A percentile compares a stretch with the other conserved stretches of the same genome.
Evolutionary conservation across 1,284 basidiomycete genomes (phyloP).

Genomic region (Gymnopus androsaceus): DNA sequence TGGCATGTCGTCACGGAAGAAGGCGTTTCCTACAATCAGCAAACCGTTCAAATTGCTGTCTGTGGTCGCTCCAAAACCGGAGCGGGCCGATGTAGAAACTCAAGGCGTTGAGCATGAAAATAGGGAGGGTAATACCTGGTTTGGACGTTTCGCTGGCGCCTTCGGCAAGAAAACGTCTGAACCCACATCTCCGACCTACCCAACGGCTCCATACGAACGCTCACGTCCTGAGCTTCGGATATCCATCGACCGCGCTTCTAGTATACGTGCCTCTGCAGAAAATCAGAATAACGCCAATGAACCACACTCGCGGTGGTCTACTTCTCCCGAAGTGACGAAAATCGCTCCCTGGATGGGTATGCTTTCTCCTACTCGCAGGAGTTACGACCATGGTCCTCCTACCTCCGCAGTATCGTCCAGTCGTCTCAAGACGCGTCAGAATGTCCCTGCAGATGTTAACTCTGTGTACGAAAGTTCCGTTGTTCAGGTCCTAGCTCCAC

Average conservation of each 20-base stretch:
- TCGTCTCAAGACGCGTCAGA: slow-evolving; percentile 8
- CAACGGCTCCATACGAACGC: slow-evolving; percentile 7
- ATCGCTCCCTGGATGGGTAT: slow-evolving; percentile 17
- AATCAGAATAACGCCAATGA: slow-evolving; percentile 26
- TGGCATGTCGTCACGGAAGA: slow-evolving; percentile 20
- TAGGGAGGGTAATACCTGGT: slow-evolving; percentile 31
- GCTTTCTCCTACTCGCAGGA: slow-evolving; percentile 15
- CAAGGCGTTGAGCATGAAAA: slow-evolving; percentile 21
- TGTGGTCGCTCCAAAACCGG: slow-evolving; percentile 38
- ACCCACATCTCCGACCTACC: slow-evolving; percentile 6
- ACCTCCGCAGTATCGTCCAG: slow-evolving; percentile 24
- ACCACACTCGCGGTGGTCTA: slow-evolving; percentile 40
- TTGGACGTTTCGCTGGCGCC: slow-evolving; percentile 30
- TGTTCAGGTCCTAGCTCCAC: slow-evolving; percentile 28
- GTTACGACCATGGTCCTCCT: slow-evolving; percentile 19
- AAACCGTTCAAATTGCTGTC: slow-evolving; percentile 47
- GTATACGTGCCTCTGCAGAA: slow-evolving; percentile 18
- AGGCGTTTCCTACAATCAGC: slow-evolving; percentile 29
- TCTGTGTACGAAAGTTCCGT: slow-evolving; percentile 22
- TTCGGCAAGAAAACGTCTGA: slow-evolving; percentile 31
- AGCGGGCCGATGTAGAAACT: slow-evolving; percentile 31
- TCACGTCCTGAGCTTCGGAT: slow-evolving; percentile 45
- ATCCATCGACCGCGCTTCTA: slow-evolving; percentile 36
- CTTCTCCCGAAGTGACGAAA: slow-evolving; percentile 32
- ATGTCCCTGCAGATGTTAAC: slow-evolving; percentile 28